phyloP scores from a whole-genome alignment of 345 rosid genomes.

The Citrus australasica region DNA sequence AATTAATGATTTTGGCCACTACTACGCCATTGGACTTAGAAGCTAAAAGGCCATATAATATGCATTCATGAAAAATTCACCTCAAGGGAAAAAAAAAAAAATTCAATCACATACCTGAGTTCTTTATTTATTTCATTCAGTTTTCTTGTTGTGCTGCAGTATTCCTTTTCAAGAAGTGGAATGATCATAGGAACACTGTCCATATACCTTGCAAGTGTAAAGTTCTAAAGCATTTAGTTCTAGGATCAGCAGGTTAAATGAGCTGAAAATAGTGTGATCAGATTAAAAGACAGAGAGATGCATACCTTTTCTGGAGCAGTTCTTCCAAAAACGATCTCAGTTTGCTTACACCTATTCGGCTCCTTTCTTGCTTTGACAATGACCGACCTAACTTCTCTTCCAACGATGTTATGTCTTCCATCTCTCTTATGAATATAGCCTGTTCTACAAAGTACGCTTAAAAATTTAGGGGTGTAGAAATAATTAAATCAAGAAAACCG shows the following conservation, averaged over 20 bases:
- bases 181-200: conserved; percentile 84
- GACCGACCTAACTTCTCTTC: conserved; percentile 83
- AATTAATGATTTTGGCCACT: neutral
- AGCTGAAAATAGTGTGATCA: neutral
- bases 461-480: neutral
- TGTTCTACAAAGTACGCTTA: conserved; percentile 18
- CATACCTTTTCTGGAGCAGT: conserved; percentile 77
- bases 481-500: neutral
- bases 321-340: conserved; percentile 82
- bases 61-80: conserved; percentile 5
- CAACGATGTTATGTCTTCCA: conserved; percentile 61
- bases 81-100: neutral
- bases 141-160: conserved; percentile 54
- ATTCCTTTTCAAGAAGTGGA: conserved; percentile 91
- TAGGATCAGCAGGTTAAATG: conserved; percentile 3
- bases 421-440: conserved; percentile 73
- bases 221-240: conserved; percentile 16
- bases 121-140: conserved; percentile 75
- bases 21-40: neutral
- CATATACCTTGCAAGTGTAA: conserved; percentile 60
- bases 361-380: conserved; percentile 71
- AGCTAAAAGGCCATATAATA: neutral
- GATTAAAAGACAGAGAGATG: neutral
- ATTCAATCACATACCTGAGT: conserved; percentile 56
- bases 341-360: conserved; percentile 87